Percentiles rank a stretch among this genome's conserved stretches.
Evolutionary conservation across 768 basidiomycete species (phyloP).

Genomic region (Wakefieldia striispora): DNA sequence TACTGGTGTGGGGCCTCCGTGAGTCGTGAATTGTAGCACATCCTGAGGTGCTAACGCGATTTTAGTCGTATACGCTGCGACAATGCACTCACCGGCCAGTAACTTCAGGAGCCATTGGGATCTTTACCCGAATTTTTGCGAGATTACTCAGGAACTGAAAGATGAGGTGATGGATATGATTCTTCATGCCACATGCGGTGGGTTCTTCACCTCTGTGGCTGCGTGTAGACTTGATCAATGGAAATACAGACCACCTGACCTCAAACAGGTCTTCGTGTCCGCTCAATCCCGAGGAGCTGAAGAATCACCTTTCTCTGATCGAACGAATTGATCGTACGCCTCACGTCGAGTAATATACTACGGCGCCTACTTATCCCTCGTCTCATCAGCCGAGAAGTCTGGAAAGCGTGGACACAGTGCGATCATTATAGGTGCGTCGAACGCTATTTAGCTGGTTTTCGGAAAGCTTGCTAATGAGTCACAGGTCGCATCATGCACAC

Average conservation of each 20-base stretch:
- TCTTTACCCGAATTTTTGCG: conserved; percentile 27
- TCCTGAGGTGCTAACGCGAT: conserved; percentile 7
- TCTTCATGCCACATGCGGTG: conserved; percentile 28
- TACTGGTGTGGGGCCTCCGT: conserved; percentile 33
- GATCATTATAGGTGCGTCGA: conserved; percentile 20
- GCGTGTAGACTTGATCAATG: not conserved
- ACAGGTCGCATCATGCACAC: conserved; percentile 33
- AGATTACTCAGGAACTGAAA: conserved; percentile 25
- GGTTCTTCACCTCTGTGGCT: not conserved
- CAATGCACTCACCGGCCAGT: conserved; percentile 6
- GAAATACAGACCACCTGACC: conserved; percentile 27
- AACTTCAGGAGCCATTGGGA: conserved; percentile 36
- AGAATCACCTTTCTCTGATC: conserved; percentile 24
- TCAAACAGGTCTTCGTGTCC: conserved; percentile 27
- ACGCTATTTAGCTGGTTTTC: not conserved
- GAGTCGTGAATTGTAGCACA: not conserved
- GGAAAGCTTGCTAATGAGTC: conserved; percentile 1
- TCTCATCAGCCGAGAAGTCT: conserved; percentile 13
- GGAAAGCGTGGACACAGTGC: conserved; percentile 15
- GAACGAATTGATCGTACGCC: conserved; percentile 25
- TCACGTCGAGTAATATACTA: not conserved
- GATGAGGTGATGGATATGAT: conserved; percentile 28
- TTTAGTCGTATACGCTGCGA: not conserved
- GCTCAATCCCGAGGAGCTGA: conserved; percentile 17
- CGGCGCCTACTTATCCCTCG: not conserved